Base-by-base conservation (phyloP, 176 grass and related monocot species). In the Rhynchospora breviuscula region DNA sequence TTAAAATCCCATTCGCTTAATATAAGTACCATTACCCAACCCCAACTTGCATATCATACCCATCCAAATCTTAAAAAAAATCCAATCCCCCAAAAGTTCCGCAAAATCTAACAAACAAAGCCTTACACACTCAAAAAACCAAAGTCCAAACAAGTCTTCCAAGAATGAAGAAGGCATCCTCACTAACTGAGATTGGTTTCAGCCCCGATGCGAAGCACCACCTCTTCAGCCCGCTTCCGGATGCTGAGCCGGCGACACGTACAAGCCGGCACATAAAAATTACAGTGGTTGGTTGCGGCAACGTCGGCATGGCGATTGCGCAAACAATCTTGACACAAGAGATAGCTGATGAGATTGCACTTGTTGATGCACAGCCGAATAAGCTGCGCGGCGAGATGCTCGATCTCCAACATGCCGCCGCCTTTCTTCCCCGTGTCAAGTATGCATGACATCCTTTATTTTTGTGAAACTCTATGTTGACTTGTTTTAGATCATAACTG, bases 271-370 rank as follows among this genome's bases (percentile, higher is more conserved):
- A 86, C 18, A 93, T 81, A 21, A 98, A 98, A 73, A 64, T 98
- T 9, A 91, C 95, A 5, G 85, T 98, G 0, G 84, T 98, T 51
- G 95, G 95, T 47, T 86, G 82, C 7, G 95, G 95, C 44, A 98
- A 98, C 74, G 95, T 98, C 17, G 95, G 95, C 49, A 98, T 98
- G 95, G 95, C 95, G 8, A 98, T 98, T 88, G 95, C 91, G 54
- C 95, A 98, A 87, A 98, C 95, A 13, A 93, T 98, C 84, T 90
- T 98, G 2, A 95, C 95, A 1, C 90, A 90, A 1, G 87, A 93
- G 67, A 65, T 98, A 0, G 92, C 90, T 22, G 95, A 93, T 84
- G 95, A 98, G 90, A 92, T 98, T 81, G 92, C 95, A 13, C 92
- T 98, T 15, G 92, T 98, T 14, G 95, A 95, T 85, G 87, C 87